phyloP scores from a whole-genome alignment of 306 rosid genomes.

The cucumber (Cucumis sativus) region Cucumber_9930_V3 NC_026661.2:18793501-18794000 shows the following conservation, averaged over 20 bases:
- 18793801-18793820: too few species aligned
- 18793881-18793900: too few species aligned
- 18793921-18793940: too few species aligned
- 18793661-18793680: neutral
- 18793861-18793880: too few species aligned
- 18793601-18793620: neutral
- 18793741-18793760: neutral
- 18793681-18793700: neutral
- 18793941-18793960: too few species aligned
- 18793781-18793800: too few species aligned
- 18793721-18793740: slow-evolving; percentile 22
- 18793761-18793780: neutral
- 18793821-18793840: too few species aligned
- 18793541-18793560: neutral
- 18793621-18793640: slow-evolving; percentile 5
- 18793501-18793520: neutral
- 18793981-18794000: too few species aligned
- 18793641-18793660: neutral
- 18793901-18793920: too few species aligned
- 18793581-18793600: neutral
- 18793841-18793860: too few species aligned
- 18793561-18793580: neutral
- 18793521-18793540: neutral
- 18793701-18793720: slow-evolving; percentile 9
- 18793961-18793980: too few species aligned